Conservation (phyloP, 2,329 filamentous ascomycete species). For the Beauveria australis region DNA sequence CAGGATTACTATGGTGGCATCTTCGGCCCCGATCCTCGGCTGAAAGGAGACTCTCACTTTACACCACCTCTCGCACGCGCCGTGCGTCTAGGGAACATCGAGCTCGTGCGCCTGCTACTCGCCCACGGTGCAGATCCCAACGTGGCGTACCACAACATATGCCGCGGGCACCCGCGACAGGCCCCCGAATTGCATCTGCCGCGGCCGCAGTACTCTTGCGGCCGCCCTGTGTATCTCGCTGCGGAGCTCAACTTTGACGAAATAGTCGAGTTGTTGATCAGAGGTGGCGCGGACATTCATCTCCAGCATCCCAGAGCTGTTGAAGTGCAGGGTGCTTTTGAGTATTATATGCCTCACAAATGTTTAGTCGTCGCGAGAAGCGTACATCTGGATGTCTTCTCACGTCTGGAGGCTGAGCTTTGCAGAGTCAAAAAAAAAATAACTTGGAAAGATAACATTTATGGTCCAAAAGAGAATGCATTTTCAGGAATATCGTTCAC, state of each 20-base stretch:
- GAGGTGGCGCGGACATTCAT: neutral
- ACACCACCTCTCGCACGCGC: slow-evolving; percentile 4
- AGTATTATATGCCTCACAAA: neutral
- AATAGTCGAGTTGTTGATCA: neutral
- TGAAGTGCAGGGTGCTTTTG: neutral
- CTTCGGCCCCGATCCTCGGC: neutral
- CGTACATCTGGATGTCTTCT: neutral
- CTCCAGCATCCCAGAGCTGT: neutral
- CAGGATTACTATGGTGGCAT: neutral
- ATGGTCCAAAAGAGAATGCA: neutral
- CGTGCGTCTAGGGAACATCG: neutral
- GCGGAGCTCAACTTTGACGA: neutral
- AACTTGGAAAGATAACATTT: neutral
- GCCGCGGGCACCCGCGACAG: neutral
- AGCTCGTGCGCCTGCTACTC: neutral
- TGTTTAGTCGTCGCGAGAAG: neutral
- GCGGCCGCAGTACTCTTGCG: neutral
- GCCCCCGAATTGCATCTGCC: neutral
- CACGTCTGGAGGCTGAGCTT: neutral
- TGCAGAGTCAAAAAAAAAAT: neutral
- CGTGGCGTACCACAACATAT: neutral
- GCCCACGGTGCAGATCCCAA: slow-evolving; percentile 3
- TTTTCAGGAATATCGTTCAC: neutral
- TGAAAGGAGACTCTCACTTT: neutral
- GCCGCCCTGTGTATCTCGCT: slow-evolving; percentile 1